Evolutionary conservation across 306 rosid genomes (phyloP).

Genomic region (Coriaria nepalensis): DNA sequence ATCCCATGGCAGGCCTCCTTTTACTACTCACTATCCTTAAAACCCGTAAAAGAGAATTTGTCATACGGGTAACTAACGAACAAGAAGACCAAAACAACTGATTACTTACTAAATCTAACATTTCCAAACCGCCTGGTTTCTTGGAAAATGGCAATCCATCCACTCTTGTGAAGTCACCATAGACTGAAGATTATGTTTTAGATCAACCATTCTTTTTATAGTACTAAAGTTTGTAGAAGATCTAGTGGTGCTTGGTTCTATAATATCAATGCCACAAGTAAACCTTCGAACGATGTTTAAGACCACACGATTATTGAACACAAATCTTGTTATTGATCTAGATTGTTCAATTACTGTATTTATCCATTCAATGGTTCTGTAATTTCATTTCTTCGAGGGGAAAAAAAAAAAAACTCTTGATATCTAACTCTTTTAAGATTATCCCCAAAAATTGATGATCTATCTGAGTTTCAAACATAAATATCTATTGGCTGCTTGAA

Average conservation of each 20-base stretch:
- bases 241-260: slow-evolving; percentile 51
- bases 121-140: slow-evolving; percentile 66
- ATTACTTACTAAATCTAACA: slow-evolving; percentile 55
- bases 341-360: slow-evolving; percentile 56
- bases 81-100: slow-evolving; percentile 88
- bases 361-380: slow-evolving; percentile 39
- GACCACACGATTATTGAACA: slow-evolving; percentile 53
- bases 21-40: slow-evolving; percentile 49
- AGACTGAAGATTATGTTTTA: slow-evolving; percentile 65
- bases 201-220: slow-evolving; percentile 66
- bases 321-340: slow-evolving; percentile 63
- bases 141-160: slow-evolving; percentile 70
- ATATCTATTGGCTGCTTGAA: no score
- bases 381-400: no score
- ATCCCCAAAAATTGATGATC: no score
- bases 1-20: slow-evolving; percentile 85
- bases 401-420: no score
- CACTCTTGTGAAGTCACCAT: slow-evolving; percentile 86
- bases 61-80: slow-evolving; percentile 42
- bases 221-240: slow-evolving; percentile 53
- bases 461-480: no score
- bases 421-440: no score
- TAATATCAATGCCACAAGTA: slow-evolving; percentile 60
- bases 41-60: slow-evolving; percentile 60
- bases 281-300: slow-evolving; percentile 69